Base-by-base conservation (phyloP, 176 grass and related monocot species). In the Oryza longistaminata region DNA sequence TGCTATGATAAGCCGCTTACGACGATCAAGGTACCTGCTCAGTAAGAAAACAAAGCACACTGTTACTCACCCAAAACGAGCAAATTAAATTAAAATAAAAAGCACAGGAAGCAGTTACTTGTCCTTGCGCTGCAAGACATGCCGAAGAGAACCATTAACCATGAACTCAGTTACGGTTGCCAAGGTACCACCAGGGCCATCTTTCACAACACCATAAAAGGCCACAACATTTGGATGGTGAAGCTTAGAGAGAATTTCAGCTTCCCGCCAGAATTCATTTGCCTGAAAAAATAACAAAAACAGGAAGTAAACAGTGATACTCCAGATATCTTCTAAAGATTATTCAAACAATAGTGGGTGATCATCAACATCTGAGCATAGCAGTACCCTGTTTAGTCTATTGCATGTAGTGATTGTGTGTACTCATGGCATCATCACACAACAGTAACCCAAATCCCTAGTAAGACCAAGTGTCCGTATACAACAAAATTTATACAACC, bases 201-300 rank as follows among this genome's bases (percentile, higher is more conserved):
- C 94, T 90, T 91, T 83, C 62, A 97, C 94, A 62, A 97, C 89
- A 19, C 96, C 96, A 73, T 98, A 98, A 61, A 98, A 98, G 0
- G 96, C 96, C 75, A 98, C 93, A 27, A 98, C 96, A 78, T 98
- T 98, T 40, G 96, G 96, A 82, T 98, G 96, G 64, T 98, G 96
- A 80, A 97, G 94, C 48, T 91, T 93, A 26, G 94, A 97, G 70
- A 97, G 89, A 79, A 97, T 97, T 76, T 93, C 94, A 87, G 96
- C 96, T 95, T 98, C 96, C 52, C 93, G 87, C 93, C 96, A 98
- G 83, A 98, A 98, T 82, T 98, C 96, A 27, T 92, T 80, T 60
- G 96, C 92, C 96, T 98, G 53, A 87, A 79, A 78, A 71, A 62
- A 79, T 13, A 85, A 40, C 48, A 79, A 67, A 65, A 24, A 87